Base-by-base conservation (phyloP, 768 basidiomycete species). In the Lepiota brunneoincarnata region DNA sequence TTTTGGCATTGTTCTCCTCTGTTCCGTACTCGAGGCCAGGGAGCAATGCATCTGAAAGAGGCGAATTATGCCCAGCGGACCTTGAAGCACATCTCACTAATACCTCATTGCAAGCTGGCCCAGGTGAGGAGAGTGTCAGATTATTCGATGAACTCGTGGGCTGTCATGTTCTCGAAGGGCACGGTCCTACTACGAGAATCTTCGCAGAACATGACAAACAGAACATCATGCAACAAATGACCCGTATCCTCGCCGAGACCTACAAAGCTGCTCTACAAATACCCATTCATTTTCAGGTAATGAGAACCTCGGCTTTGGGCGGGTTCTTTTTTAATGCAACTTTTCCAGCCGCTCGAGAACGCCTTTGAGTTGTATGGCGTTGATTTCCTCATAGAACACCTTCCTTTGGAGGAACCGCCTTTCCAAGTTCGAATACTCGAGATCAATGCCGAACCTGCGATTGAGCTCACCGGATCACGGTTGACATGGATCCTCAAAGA, bases 401-500 rank as follows among this genome's bases (percentile, higher is more conserved):
- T 57, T 45, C 58, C 58, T 46, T 52, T 63, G 0, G 49, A 43
- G 11, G 37, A 40, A 11, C 51, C 49, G 5, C 63, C 66, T 6
- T 79, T 83, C 51, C 77, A 82, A 57, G 84, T 92, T 14, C 84
- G 87, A 51, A 73, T 98, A 1, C 76, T 98, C 26, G 97, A 98
- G 69, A 77, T 96, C 63, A 99, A 99, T 65, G 86, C 96, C 5
- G 94, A 95, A 59, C 96, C 97, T 1, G 97, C 97, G 40, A 96
- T 98, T 55, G 91, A 94, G 63, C 80, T 96, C 51, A 95, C 95
- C 0, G 97, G 95, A 1, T 79, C 85, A 34, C 79, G 93, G 24
- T 71, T 98, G 34, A 80, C 82, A 15, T 89, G 89, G 81, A 83
- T 94, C 41, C 71, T 97, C 49, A 82, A 87, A 61, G 88, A 90